phyloP scores from a whole-genome alignment of 345 rosid genomes.

The Hypericum androsaemum region DNA sequence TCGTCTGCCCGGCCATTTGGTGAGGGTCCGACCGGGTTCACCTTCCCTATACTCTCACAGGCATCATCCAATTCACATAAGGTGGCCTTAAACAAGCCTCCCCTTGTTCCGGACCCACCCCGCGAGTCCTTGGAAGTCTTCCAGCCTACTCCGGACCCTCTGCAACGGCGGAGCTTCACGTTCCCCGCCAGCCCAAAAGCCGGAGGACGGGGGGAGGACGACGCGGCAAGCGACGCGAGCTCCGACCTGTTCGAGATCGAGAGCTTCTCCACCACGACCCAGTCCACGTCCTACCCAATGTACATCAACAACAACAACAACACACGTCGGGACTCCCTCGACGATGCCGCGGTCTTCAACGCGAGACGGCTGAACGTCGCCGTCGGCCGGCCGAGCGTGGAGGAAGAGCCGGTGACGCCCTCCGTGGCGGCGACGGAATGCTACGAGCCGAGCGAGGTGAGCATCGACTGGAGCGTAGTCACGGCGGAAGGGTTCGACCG shows the following conservation, averaged over 20 bases:
- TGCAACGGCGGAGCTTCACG: conserved; percentile 20
- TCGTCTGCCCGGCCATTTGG: too few relatives aligned
- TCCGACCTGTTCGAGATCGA: conserved; percentile 94
- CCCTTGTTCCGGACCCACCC: conserved; percentile 28
- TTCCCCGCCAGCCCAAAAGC: conserved; percentile 31
- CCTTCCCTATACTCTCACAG: conserved; percentile 40
- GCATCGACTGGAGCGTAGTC: conserved; percentile 84
- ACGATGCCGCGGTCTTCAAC: conserved; percentile 36
- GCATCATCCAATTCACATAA: neutral
- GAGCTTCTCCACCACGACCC: conserved; percentile 61
- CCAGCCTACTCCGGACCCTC: conserved; percentile 13
- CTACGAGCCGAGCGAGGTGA: conserved; percentile 85
- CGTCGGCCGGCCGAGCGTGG: conserved; percentile 1
- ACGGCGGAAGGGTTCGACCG: conserved; percentile 58
- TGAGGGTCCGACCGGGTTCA: conserved; percentile 25
- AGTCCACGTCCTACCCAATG: conserved; percentile 25
- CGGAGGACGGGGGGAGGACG: conserved; percentile 34
- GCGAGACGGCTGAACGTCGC: conserved; percentile 12
- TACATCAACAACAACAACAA: conserved; percentile 11
- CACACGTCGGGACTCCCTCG: conserved; percentile 45
- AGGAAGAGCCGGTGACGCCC: conserved; percentile 22
- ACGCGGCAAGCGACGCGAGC: conserved; percentile 74
- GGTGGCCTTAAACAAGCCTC: neutral
- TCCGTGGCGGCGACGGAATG: conserved; percentile 30
- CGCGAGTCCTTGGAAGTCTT: conserved; percentile 53